phyloP scores from a whole-genome alignment of 495 filamentous ascomycete genomes.

The Hyaloscypha variabilis region DNA sequence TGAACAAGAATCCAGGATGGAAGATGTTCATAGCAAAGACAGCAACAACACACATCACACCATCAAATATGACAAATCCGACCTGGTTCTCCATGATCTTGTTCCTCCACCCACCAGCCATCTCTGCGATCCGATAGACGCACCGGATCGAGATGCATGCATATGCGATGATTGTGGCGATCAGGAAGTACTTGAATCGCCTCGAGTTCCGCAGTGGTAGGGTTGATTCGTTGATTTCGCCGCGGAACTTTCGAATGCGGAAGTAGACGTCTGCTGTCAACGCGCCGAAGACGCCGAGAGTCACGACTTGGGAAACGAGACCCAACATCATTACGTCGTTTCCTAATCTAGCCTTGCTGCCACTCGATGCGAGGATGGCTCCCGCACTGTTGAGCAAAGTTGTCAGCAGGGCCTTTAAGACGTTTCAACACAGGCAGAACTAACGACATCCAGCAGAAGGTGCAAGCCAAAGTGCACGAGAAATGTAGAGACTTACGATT shows the following conservation, averaged over 20 bases:
- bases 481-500: conserved; percentile 41
- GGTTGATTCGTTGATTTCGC: conserved; percentile 32
- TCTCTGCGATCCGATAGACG: conserved; percentile 19
- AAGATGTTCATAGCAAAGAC: conserved; percentile 16
- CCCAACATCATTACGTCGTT: conserved; percentile 72
- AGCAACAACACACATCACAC: conserved; percentile 15
- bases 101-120: conserved; percentile 15
- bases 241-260: conserved; percentile 38
- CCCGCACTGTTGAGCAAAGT: conserved; percentile 40
- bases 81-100: conserved; percentile 49
- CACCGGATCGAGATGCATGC: conserved; percentile 15
- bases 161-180: conserved; percentile 15
- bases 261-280: conserved; percentile 52
- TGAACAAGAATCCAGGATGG: conserved; percentile 16
- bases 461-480: neutral
- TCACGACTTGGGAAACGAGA: conserved; percentile 57
- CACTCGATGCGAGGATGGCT: conserved; percentile 58
- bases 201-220: conserved; percentile 36
- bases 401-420: neutral
- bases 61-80: conserved; percentile 54
- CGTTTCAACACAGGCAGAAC: neutral
- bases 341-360: conserved; percentile 43
- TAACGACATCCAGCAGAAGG: neutral
- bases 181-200: conserved; percentile 52
- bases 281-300: conserved; percentile 51